A percentile compares a stretch with the other conserved stretches of the same genome.
Evolutionary conservation across 768 basidiomycete genomes (phyloP).

Genomic region (Agaricus subrufescens): DNA sequence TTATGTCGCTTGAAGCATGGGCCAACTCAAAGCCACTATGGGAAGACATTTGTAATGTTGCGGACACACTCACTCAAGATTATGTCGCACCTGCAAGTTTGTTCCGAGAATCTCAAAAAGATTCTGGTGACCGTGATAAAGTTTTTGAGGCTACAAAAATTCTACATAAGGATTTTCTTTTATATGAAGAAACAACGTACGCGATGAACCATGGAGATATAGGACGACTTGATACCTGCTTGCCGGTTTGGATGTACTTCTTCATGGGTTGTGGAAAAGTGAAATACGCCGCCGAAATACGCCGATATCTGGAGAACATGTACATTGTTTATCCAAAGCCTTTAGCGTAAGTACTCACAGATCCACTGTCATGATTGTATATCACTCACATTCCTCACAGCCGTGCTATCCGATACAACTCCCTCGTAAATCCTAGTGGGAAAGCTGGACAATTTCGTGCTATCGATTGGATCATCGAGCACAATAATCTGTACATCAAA

Average conservation of each 20-base stretch:
- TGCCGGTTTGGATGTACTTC: constrained; percentile 22
- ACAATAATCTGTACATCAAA: constrained; percentile 41
- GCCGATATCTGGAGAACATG: constrained; percentile 21
- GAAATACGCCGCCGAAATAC: constrained; percentile 27
- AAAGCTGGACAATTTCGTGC: constrained; percentile 22
- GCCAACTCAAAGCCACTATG: neutral
- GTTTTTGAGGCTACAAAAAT: constrained; percentile 1
- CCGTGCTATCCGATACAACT: neutral
- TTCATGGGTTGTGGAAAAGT: constrained; percentile 28
- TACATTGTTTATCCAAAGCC: constrained; percentile 19
- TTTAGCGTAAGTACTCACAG: constrained; percentile 21
- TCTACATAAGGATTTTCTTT: constrained; percentile 26
- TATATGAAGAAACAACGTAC: constrained; percentile 35
- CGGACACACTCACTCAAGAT: neutral
- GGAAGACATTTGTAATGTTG: neutral
- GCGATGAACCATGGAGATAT: constrained; percentile 30
- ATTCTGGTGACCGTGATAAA: neutral
- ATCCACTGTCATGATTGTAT: too few species aligned
- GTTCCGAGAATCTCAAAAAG: neutral
- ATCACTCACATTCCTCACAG: constrained; percentile 25
- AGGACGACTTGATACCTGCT: constrained; percentile 19
- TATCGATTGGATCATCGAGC: constrained; percentile 36
- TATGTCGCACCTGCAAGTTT: neutral
- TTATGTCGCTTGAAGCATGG: neutral
- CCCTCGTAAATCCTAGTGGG: constrained; percentile 11